Evolutionary conservation across 2,329 filamentous ascomycete genomes (phyloP).

Genomic region (Xylariaceae sp.): DNA sequence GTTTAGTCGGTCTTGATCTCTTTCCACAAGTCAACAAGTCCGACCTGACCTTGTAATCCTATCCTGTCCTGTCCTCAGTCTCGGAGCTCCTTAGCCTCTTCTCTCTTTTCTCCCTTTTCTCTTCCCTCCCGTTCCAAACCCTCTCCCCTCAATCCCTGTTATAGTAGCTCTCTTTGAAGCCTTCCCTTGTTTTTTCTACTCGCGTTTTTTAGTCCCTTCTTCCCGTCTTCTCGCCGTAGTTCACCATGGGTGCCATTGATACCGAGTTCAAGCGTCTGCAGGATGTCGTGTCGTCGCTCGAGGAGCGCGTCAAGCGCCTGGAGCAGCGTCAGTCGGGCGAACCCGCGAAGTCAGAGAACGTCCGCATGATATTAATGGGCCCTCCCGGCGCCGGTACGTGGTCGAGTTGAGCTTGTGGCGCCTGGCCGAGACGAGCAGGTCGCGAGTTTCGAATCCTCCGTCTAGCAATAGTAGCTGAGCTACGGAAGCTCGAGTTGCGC

Average conservation of each 20-base stretch:
- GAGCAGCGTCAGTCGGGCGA: conserved; percentile 65
- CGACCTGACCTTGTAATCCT: conserved; percentile 17
- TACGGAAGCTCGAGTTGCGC: conserved; percentile 13
- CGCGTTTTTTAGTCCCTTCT: conserved; percentile 22
- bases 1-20: conserved; percentile 7
- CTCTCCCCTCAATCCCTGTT: conserved; percentile 15
- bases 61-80: conserved; percentile 15
- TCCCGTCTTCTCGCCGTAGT: conserved; percentile 20
- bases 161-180: conserved; percentile 10
- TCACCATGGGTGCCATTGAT: conserved; percentile 79
- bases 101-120: conserved; percentile 17
- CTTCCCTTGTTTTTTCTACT: conserved; percentile 17
- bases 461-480: neutral
- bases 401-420: conserved; percentile 11
- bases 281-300: conserved; percentile 75
- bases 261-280: conserved; percentile 82
- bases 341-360: conserved; percentile 54
- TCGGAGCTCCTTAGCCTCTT: conserved; percentile 12
- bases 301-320: conserved; percentile 78
- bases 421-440: neutral
- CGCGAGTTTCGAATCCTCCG: neutral
- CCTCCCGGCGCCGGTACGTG: conserved; percentile 90
- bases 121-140: conserved; percentile 8
- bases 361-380: conserved; percentile 97
- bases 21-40: conserved; percentile 10